phyloP scores from a whole-genome alignment of 2,329 filamentous ascomycete species.

The Paecilomyces fulvus region DNA sequence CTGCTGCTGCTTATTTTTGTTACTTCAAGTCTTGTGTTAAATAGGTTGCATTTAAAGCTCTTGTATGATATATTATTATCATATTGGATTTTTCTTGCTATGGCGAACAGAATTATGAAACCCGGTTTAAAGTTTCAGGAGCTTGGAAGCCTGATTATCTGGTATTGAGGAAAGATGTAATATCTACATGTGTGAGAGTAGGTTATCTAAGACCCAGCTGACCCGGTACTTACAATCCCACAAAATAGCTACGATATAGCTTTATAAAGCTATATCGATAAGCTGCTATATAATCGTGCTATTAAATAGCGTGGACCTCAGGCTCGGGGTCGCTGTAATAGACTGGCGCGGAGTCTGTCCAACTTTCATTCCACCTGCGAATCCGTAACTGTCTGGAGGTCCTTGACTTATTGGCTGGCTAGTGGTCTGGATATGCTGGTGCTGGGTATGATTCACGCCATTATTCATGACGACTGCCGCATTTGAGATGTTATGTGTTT shows the following conservation, averaged over 20 bases:
- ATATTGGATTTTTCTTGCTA: background rate
- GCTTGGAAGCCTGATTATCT: no score
- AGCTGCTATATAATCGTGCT: background rate
- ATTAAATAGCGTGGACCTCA: background rate
- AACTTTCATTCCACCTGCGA: background rate
- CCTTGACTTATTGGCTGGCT: background rate
- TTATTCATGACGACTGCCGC: background rate
- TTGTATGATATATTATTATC: background rate
- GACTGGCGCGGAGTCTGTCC: background rate
- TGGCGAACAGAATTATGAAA: background rate
- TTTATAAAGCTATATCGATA: no score
- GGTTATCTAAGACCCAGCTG: no score
- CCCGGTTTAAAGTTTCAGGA: no score
- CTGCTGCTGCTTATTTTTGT: background rate
- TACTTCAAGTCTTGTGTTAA: background rate
- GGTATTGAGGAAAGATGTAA: no score
- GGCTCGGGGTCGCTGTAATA: background rate
- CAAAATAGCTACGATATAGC: no score
- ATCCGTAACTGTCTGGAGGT: background rate
- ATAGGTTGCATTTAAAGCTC: background rate
- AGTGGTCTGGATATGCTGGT: background rate
- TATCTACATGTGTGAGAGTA: no score
- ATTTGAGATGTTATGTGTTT: background rate
- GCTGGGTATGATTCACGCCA: background rate
- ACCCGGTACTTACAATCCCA: no score